phyloP scores from a whole-genome alignment of 495 filamentous ascomycete species.

The Lepidopterella palustris region DNA sequence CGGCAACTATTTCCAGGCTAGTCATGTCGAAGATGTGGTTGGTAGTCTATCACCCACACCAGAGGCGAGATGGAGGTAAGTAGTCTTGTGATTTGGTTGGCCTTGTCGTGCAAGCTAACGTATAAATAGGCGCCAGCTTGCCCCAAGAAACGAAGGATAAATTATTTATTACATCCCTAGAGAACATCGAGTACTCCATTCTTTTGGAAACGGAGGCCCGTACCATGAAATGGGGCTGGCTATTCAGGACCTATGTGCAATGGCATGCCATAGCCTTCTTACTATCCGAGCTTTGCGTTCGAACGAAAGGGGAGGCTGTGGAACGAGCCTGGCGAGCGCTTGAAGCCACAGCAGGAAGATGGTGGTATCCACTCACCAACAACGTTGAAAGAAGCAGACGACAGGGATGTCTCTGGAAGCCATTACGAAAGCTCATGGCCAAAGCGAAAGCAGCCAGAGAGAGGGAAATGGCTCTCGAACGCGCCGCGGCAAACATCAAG shows the following conservation, averaged over 20 bases:
- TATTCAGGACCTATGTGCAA: constrained; percentile 74
- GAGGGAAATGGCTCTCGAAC: constrained; percentile 15
- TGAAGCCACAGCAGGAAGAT: constrained; percentile 33
- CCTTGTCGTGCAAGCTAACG: constrained; percentile 4
- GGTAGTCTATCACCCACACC: constrained; percentile 54
- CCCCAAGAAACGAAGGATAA: constrained; percentile 58
- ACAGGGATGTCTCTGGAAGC: constrained; percentile 24
- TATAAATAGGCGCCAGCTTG: constrained; percentile 28
- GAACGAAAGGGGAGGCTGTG: constrained; percentile 59
- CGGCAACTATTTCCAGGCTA: constrained; percentile 60
- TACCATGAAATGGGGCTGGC: constrained; percentile 68
- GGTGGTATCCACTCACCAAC: constrained; percentile 22
- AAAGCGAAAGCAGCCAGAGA: constrained; percentile 28
- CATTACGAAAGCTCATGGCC: constrained; percentile 26
- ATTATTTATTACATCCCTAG: constrained; percentile 66
- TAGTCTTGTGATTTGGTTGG: neutral
- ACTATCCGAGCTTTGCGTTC: constrained; percentile 69
- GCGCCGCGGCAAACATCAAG: neutral
- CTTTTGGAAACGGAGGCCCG: constrained; percentile 54
- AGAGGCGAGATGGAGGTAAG: constrained; percentile 35
- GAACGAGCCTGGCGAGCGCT: constrained; percentile 79
- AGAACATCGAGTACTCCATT: constrained; percentile 68
- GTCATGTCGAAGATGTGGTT: constrained; percentile 66
- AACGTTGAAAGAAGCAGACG: neutral
- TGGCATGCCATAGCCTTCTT: constrained; percentile 76